phyloP scores from a whole-genome alignment of 106 monocot genomes.

The Acorus calamus region DNA sequence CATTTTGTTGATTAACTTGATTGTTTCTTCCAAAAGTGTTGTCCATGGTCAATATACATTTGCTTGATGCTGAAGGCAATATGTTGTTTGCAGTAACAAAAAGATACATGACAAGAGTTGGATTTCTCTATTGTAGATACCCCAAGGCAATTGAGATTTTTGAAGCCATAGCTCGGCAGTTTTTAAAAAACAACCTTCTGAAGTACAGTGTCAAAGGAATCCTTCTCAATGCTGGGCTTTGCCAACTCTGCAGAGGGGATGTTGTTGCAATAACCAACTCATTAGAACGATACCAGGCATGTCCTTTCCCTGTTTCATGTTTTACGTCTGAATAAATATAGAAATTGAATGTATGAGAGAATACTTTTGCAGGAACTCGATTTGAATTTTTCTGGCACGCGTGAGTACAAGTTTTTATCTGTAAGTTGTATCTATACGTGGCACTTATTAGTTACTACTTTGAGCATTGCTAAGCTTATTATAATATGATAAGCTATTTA shows the following conservation, averaged over 20 bases:
- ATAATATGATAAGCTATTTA: background rate
- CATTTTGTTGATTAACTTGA: too few species aligned
- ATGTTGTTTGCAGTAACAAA: too few species aligned
- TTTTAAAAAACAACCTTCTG: conserved; percentile 67
- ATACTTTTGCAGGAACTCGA: conserved; percentile 44
- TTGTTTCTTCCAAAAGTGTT: background rate
- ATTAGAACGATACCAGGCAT: conserved; percentile 70
- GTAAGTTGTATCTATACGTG: conserved; percentile 15
- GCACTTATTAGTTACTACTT: too few species aligned
- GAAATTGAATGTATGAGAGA: background rate
- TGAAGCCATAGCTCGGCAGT: conserved; percentile 62
- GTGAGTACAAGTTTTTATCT: conserved; percentile 62
- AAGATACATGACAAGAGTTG: too few species aligned
- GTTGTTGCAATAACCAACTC: conserved; percentile 67
- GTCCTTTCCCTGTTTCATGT: too few species aligned
- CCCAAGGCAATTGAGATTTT: conserved; percentile 81
- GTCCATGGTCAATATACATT: too few species aligned
- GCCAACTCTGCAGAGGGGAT: conserved; percentile 84
- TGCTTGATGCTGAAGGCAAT: too few species aligned
- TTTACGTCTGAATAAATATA: background rate
- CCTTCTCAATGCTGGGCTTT: conserved; percentile 88
- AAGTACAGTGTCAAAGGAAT: conserved; percentile 86
- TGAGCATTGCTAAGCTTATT: too few species aligned
- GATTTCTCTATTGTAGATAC: conserved; percentile 28
- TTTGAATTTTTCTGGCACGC: conserved; percentile 60